Conservation (phyloP, 345 rosid species). For the Eucalyptus grandis region DNA sequence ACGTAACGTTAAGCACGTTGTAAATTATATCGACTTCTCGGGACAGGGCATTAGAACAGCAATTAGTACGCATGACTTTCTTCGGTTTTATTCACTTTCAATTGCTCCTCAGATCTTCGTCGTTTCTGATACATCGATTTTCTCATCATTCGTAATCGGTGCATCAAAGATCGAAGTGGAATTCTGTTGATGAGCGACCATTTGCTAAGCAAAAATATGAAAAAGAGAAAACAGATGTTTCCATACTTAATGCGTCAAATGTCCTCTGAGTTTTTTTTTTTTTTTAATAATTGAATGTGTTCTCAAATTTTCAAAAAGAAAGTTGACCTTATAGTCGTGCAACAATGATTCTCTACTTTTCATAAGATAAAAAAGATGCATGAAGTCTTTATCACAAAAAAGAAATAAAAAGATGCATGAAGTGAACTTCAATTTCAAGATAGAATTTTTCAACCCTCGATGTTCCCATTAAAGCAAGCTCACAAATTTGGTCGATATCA, state of each 20-base stretch:
- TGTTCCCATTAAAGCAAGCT: not conserved
- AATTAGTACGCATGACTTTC: not conserved
- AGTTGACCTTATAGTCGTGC: rapidly evolving
- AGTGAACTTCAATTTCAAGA: rapidly evolving
- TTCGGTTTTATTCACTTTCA: not conserved
- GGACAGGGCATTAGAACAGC: not conserved
- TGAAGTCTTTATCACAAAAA: too few relatives aligned
- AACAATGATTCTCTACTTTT: not conserved
- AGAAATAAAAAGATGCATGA: not conserved
- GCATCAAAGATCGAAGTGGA: not conserved
- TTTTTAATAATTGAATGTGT: not conserved
- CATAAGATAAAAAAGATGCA: not conserved
- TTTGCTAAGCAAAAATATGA: not conserved
- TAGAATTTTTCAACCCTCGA: rapidly evolving
- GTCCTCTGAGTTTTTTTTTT: too few relatives aligned
- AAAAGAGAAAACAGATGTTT: not conserved
- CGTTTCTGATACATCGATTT: not conserved
- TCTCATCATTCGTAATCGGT: not conserved
- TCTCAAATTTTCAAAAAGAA: not conserved
- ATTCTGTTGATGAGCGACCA: not conserved
- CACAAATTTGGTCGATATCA: not conserved
- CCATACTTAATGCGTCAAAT: not conserved
- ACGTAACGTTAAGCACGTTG: too few relatives aligned
- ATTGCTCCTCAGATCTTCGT: not conserved
- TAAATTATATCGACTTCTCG: not conserved